A percentile compares a stretch with the other conserved stretches of the same genome.
phyloP scores from a whole-genome alignment of 2,329 filamentous ascomycete species.

The Sclerotinia minor region DNA sequence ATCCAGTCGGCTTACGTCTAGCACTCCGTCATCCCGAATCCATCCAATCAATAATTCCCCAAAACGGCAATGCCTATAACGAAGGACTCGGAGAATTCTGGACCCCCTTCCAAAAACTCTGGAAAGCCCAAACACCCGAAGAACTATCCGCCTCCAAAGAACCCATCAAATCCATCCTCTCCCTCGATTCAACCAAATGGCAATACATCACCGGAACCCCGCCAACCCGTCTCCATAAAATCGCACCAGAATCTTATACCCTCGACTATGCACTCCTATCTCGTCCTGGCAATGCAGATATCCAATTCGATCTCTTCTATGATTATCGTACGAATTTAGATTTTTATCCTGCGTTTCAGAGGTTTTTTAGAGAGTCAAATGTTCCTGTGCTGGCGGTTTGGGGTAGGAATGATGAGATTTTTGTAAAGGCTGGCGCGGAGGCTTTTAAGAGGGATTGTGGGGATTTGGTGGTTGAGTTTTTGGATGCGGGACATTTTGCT shows the following conservation, averaged over 20 bases:
- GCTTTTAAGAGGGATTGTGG: constrained; percentile 53
- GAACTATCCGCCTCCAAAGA: constrained; percentile 28
- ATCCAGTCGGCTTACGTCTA: constrained; percentile 55
- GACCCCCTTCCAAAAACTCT: constrained; percentile 32
- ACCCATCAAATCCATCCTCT: constrained; percentile 23
- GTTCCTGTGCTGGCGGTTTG: constrained; percentile 58
- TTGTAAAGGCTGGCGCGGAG: constrained; percentile 53
- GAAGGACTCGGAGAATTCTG: constrained; percentile 51
- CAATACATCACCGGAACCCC: constrained; percentile 34
- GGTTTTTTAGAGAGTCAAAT: constrained; percentile 52
- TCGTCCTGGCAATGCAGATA: constrained; percentile 51
- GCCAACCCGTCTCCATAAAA: not conserved
- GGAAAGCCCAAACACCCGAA: constrained; percentile 26
- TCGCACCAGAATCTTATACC: constrained; percentile 38
- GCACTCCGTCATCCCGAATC: constrained; percentile 51
- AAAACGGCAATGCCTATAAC: constrained; percentile 62
- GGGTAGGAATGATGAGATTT: constrained; percentile 58
- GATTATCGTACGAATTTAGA: constrained; percentile 57
- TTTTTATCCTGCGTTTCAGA: constrained; percentile 56
- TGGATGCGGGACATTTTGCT: constrained; percentile 60
- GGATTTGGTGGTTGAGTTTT: constrained; percentile 49
- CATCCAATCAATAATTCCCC: constrained; percentile 55
- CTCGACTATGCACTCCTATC: constrained; percentile 56
- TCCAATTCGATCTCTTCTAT: constrained; percentile 57
- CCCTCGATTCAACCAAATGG: constrained; percentile 32